Base-by-base conservation (phyloP, 2,329 filamentous ascomycete species). In the Piedraia hortae region DNA sequence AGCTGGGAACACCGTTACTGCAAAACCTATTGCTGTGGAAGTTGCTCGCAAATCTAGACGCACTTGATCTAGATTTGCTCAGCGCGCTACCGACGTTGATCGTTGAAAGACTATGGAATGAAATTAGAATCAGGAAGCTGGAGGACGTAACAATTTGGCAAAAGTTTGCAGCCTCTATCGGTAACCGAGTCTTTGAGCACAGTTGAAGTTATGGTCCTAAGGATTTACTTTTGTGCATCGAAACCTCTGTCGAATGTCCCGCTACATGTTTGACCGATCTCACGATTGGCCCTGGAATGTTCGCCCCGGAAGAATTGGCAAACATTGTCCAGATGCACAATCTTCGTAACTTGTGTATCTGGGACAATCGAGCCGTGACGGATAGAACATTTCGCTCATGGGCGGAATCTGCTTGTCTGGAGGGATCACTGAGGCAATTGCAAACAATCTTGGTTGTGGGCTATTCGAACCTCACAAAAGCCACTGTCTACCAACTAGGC, bases 371-470 rank as follows among this genome's bases (percentile, higher is more conserved):
- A 3, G 15, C 4, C 9, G 9, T 35, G 11, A 24, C 27, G 1
- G 33, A 36, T 20, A 26, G 30, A 5, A 18, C 31, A 8, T 20
- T 37, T 10, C 26, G 28, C 4, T 23, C 28, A 6, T 36, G 35
- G 36, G 30, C 31, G 8, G 21, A 21, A 1, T 26, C 24, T 17
- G 34, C 31, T 6, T 21, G 16, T 10, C 21, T 26, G 4, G 12
- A 21, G 5, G 28, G 26, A 5, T 26, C 31, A 3, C 28, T 38
- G 12, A 12, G 20, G 2, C 25, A 24, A 10, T 27, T 38, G 5
- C 16, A 32, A 15, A 19, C 19, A 8, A 20, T 38, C 3, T 31
- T 32, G 20, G 15, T 34, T 9, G 24, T 25, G 10, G 23, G 15
- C 6, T 25, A 29, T 10, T 4, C 12, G 6, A 22, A 22, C 4